Evolutionary conservation across 148 eudicot genomes (phyloP).

Genomic region (Chenopodium berlandieri): DNA sequence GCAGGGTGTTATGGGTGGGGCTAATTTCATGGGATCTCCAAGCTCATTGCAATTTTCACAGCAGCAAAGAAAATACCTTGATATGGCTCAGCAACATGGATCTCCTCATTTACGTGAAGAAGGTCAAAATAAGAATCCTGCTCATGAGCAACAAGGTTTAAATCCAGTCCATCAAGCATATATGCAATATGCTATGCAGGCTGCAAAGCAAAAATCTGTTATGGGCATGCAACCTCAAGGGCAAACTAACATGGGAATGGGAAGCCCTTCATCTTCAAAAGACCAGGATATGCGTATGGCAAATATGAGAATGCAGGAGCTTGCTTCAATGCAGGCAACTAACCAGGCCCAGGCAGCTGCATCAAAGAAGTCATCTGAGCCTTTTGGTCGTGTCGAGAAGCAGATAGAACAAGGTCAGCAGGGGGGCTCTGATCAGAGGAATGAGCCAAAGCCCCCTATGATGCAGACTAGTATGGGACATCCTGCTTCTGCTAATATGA

Average conservation of each 20-base stretch:
- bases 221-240: conserved; percentile 63
- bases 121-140: conserved; percentile 61
- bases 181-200: conserved; percentile 67
- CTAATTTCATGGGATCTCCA: conserved; percentile 49
- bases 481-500: conserved; percentile 37
- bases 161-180: conserved; percentile 81
- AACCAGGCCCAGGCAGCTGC: conserved; percentile 59
- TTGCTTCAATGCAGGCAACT: conserved; percentile 46
- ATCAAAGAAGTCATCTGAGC: conserved; percentile 60
- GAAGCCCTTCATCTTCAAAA: conserved; percentile 52
- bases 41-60: conserved; percentile 59
- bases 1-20: conserved; percentile 59
- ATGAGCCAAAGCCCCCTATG: conserved; percentile 48
- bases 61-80: conserved; percentile 56
- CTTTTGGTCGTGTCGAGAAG: conserved; percentile 48
- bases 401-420: conserved; percentile 48
- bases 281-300: conserved; percentile 50
- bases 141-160: conserved; percentile 60
- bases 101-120: conserved; percentile 57
- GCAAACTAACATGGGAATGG: conserved; percentile 57
- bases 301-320: conserved; percentile 51
- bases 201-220: conserved; percentile 66
- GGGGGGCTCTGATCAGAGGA: conserved; percentile 50
- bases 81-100: conserved; percentile 56
- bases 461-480: conserved; percentile 56